phyloP scores from a whole-genome alignment of 257 asterid genomes.

The Solanum tarijense region DNA sequence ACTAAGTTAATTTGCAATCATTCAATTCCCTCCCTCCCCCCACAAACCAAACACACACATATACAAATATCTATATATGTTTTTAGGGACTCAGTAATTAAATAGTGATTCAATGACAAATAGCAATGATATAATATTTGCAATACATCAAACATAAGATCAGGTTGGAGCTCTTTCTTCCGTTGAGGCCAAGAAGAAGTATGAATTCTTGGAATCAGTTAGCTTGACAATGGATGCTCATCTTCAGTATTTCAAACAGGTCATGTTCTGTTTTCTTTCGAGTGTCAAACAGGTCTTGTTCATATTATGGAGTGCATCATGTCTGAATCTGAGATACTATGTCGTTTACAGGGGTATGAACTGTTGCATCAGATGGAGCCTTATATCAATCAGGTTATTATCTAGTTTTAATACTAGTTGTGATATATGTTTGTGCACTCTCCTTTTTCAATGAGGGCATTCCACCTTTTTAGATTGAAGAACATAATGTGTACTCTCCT shows the following conservation, averaged over 20 bases:
- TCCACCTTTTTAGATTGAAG: background rate
- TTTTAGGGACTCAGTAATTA: background rate
- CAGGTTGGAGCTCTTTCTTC: conserved; percentile 83
- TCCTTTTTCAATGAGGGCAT: background rate
- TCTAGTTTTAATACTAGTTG: background rate
- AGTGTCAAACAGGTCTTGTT: conserved; percentile 17
- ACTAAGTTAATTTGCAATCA: background rate
- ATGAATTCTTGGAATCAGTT: conserved; percentile 80
- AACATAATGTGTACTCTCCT: background rate
- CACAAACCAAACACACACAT: background rate
- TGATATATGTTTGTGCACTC: background rate
- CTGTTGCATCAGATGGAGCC: conserved; percentile 94
- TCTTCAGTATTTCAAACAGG: conserved; percentile 74
- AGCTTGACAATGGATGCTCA: conserved; percentile 87
- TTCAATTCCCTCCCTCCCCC: background rate
- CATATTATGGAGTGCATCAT: background rate
- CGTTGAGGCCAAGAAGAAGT: conserved; percentile 87
- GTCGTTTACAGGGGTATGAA: conserved; percentile 69
- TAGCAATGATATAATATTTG: background rate
- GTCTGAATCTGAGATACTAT: conserved; percentile 12
- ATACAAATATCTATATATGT: background rate
- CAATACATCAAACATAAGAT: background rate
- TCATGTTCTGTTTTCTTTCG: background rate
- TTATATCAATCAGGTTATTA: conserved; percentile 65
- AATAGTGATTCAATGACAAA: background rate